A percentile compares a stretch with the other conserved stretches of the same genome.
Evolutionary conservation across 1,284 basidiomycete genomes (phyloP).

Genomic region (Waitea zeae): DNA sequence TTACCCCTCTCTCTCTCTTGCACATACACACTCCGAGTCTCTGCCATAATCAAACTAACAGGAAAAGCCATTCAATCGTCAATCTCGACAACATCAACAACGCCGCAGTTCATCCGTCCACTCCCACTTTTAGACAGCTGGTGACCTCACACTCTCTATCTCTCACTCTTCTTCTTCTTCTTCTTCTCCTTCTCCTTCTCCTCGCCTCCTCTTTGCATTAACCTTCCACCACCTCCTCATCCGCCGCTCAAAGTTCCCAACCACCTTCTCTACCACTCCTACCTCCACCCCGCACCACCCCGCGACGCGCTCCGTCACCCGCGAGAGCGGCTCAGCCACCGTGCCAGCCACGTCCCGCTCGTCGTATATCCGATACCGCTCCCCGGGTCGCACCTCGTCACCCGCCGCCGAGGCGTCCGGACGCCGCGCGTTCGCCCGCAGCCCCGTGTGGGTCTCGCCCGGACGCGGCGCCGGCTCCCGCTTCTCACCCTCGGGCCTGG

Average conservation of each 20-base stretch:
- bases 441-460: no score
- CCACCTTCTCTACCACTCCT: constrained; percentile 28
- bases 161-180: background rate
- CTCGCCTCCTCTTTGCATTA: constrained; percentile 2
- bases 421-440: no score
- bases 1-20: no score
- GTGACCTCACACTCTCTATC: constrained; percentile 1
- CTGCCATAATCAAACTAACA: no score
- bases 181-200: no score
- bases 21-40: no score
- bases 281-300: constrained; percentile 31
- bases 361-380: constrained; percentile 40
- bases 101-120: background rate
- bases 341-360: constrained; percentile 38
- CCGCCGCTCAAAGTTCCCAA: constrained; percentile 44
- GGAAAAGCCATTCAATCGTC: no score
- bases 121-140: constrained; percentile 2
- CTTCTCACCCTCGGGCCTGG: no score
- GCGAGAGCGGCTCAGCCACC: constrained; percentile 27
- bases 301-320: constrained; percentile 29
- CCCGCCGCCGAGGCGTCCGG: no score
- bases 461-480: no score
- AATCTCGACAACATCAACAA: no score
- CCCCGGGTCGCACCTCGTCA: constrained; percentile 25
- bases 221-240: constrained; percentile 29